Evolutionary conservation across 139 green algal genomes (phyloP).

Genomic region (Marvania coccoides): DNA sequence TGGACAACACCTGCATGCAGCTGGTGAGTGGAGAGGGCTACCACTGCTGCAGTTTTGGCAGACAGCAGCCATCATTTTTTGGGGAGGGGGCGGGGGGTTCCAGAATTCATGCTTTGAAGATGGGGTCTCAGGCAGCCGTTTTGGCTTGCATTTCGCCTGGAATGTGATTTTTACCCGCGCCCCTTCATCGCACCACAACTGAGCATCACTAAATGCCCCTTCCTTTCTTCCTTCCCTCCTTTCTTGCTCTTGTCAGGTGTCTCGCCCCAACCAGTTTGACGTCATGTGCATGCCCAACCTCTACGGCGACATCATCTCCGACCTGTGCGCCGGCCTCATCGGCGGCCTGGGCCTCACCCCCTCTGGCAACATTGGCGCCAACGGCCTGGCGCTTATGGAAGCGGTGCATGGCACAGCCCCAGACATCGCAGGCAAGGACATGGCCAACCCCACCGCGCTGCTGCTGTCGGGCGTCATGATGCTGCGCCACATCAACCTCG

Average conservation of each 20-base stretch:
- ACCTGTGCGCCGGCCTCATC: slow-evolving; percentile 91
- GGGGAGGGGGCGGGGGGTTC: background rate
- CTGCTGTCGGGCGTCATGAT: slow-evolving; percentile 89
- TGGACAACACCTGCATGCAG: slow-evolving; percentile 98
- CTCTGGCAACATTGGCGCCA: slow-evolving; percentile 67
- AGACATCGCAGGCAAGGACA: slow-evolving; percentile 82
- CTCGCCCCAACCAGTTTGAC: slow-evolving; percentile 82
- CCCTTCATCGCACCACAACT: too few relatives aligned
- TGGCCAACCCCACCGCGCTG: slow-evolving; percentile 93
- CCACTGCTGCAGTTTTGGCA: too few relatives aligned
- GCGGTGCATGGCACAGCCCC: slow-evolving; percentile 93
- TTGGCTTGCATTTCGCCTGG: too few relatives aligned
- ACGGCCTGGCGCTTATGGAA: slow-evolving; percentile 85
- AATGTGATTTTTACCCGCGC: too few relatives aligned
- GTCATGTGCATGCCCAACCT: slow-evolving; percentile 96
- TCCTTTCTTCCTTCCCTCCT: background rate
- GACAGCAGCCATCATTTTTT: background rate
- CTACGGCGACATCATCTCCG: slow-evolving; percentile 94
- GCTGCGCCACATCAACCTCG: slow-evolving; percentile 79
- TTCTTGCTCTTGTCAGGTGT: slow-evolving; percentile 37
- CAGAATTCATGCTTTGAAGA: too few relatives aligned
- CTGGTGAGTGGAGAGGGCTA: slow-evolving; percentile 37
- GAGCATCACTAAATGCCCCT: too few relatives aligned
- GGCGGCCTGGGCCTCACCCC: slow-evolving; percentile 94
- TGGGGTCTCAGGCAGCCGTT: too few relatives aligned